A percentile compares a stretch with the other conserved stretches of the same genome.
These are phyloP conservation scores for Mortierella sp. DNA, from an alignment of 371 early-diverging fungal genomes.

Conservation along the genomic window DNA sequence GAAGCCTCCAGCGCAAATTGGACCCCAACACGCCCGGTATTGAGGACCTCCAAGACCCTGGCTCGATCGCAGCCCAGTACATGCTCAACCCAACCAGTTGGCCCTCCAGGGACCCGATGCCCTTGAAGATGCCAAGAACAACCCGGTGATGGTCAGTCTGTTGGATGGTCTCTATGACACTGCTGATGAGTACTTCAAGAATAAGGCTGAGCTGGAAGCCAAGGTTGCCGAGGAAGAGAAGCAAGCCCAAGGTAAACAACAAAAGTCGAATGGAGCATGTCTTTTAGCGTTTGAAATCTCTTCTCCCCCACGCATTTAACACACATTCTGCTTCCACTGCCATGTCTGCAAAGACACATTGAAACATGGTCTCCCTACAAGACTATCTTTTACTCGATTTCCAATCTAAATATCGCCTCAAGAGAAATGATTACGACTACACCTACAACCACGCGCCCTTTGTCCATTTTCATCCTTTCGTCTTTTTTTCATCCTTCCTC, in stretches of 20 bases:
- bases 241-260: neutral
- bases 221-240: constrained; percentile 11
- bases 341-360: too few relatives aligned
- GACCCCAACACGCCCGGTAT: constrained; percentile 26
- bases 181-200: neutral
- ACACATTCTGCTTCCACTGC: neutral
- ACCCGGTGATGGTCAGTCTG: neutral
- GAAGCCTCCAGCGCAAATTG: neutral
- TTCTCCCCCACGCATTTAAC: neutral
- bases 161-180: constrained; percentile 15
- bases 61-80: constrained; percentile 7
- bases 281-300: neutral
- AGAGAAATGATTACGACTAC: too few relatives aligned
- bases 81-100: constrained; percentile 15
- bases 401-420: too few relatives aligned
- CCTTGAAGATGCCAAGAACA: constrained; percentile 13
- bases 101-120: constrained; percentile 23
- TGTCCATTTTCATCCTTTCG: neutral
- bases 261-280: neutral
- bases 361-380: too few relatives aligned
- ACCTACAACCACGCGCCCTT: too few relatives aligned
- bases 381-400: neutral
- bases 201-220: neutral
- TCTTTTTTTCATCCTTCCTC: neutral
- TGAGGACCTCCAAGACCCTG: constrained; percentile 24